Conservation (phyloP, 106 monocot species). For the Dioscorea alata region DNA sequence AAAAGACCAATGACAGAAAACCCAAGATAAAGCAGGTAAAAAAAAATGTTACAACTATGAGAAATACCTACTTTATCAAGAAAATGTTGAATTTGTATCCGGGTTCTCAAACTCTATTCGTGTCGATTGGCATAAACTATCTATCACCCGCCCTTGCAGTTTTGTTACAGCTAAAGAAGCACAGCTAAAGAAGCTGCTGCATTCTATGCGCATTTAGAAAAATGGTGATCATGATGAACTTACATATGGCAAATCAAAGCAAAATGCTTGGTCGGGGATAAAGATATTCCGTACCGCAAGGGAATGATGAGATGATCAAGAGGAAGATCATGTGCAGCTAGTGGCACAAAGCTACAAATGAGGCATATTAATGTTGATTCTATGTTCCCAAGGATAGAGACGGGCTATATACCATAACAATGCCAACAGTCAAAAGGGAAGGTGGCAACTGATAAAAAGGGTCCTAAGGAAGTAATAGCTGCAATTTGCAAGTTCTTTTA, state of each 20-base stretch:
- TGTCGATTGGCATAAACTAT: no score
- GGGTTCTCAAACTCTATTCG: no score
- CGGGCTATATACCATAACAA: background rate
- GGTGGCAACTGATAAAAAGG: slow-evolving; percentile 16
- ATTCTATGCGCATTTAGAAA: slow-evolving; percentile 28
- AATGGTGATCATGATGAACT: slow-evolving; percentile 22
- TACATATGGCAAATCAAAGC: slow-evolving; percentile 14
- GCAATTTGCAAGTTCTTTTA: slow-evolving; percentile 62
- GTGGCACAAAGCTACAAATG: slow-evolving; percentile 10
- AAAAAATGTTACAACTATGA: no score
- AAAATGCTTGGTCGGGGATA: slow-evolving; percentile 12
- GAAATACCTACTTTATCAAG: no score
- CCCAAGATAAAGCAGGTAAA: no score
- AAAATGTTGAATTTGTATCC: no score
- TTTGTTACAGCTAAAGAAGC: no score
- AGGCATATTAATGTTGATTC: slow-evolving; percentile 18
- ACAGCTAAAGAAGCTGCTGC: slow-evolving; percentile 18
- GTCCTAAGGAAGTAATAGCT: slow-evolving; percentile 34
- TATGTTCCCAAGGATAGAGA: slow-evolving; percentile 17
- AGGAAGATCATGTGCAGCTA: slow-evolving; percentile 3
- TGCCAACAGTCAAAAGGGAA: slow-evolving; percentile 21
- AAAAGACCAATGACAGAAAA: no score
- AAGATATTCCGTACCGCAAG: slow-evolving; percentile 13
- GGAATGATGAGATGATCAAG: slow-evolving; percentile 20
- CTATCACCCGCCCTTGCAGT: no score